Conservation (phyloP, 2,329 filamentous ascomycete species). For the Alternaria dauci region DNA sequence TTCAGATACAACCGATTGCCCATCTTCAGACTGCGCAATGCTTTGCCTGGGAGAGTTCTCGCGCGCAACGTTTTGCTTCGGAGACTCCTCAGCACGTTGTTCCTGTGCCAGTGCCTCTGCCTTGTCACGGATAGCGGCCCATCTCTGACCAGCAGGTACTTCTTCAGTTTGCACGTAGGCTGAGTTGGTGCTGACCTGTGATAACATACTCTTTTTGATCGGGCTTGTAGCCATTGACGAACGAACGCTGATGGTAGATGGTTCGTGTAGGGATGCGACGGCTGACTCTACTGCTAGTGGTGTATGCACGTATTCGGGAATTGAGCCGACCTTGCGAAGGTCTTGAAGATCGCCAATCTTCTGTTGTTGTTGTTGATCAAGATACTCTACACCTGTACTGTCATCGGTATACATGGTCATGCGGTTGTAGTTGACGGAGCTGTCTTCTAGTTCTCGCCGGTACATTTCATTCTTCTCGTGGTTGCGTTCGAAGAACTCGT, state of each 20-base stretch:
- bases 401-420: slow-evolving; percentile 64
- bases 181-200: slow-evolving; percentile 37
- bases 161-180: slow-evolving; percentile 33
- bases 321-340: slow-evolving; percentile 74
- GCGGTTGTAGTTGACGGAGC: slow-evolving; percentile 61
- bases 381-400: slow-evolving; percentile 62
- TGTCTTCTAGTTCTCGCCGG: slow-evolving; percentile 56
- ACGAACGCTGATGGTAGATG: slow-evolving; percentile 71
- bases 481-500: slow-evolving; percentile 61
- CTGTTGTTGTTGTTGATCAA: slow-evolving; percentile 57
- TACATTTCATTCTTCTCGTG: slow-evolving; percentile 69
- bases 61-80: slow-evolving; percentile 62
- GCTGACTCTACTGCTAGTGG: slow-evolving; percentile 82
- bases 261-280: slow-evolving; percentile 88
- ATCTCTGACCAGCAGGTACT: slow-evolving; percentile 43
- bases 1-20: slow-evolving; percentile 23
- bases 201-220: slow-evolving; percentile 35
- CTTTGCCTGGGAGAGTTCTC: slow-evolving; percentile 64
- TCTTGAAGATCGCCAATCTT: slow-evolving; percentile 69
- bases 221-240: slow-evolving; percentile 43
- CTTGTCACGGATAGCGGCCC: slow-evolving; percentile 53
- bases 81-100: slow-evolving; percentile 55
- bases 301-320: slow-evolving; percentile 78
- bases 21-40: slow-evolving; percentile 57
- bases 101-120: slow-evolving; percentile 49